These are phyloP conservation scores for Piper longum DNA, from an alignment of 164 flowering plant genomes.

Conservation along the genomic window DNA sequence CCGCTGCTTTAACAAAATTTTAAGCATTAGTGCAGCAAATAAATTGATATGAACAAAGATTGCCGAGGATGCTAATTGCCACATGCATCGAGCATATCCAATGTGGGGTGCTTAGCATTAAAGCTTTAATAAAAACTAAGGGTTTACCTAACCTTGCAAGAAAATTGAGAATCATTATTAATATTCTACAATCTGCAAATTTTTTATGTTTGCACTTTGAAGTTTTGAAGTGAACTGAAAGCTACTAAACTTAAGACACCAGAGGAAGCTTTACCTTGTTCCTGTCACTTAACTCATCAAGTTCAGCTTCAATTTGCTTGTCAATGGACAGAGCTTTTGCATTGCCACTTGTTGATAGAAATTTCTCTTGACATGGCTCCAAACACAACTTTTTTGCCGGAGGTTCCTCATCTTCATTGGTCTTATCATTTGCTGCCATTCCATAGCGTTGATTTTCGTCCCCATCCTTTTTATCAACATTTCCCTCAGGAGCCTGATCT, in stretches of 20 bases:
- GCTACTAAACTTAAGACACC: not conserved
- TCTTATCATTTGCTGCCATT: not conserved
- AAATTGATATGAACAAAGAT: not conserved
- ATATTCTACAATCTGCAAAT: not conserved
- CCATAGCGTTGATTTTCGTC: not conserved
- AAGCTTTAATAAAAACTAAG: not conserved
- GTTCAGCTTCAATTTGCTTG: slow-evolving; percentile 72
- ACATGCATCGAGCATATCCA: no score
- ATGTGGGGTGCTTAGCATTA: not conserved
- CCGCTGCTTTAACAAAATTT: slow-evolving; percentile 37
- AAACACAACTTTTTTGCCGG: slow-evolving; percentile 28
- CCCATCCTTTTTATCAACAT: not conserved
- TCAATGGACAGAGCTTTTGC: slow-evolving; percentile 56
- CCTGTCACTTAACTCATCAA: slow-evolving; percentile 64
- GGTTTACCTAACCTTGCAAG: not conserved
- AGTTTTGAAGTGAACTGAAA: not conserved
- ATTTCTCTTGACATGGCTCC: not conserved
- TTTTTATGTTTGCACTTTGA: not conserved
- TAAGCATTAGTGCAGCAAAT: slow-evolving; percentile 9
- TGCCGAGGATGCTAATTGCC: no score
- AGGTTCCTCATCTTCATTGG: slow-evolving; percentile 13
- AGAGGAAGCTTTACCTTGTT: slow-evolving; percentile 38
- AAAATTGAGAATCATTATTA: not conserved
- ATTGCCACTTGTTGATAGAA: not conserved
- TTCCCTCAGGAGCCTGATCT: slow-evolving; percentile 11